These are phyloP conservation scores for Triticum timopheevii DNA, from an alignment of 176 grass and related monocot species.

Conservation along the genomic window DNA sequence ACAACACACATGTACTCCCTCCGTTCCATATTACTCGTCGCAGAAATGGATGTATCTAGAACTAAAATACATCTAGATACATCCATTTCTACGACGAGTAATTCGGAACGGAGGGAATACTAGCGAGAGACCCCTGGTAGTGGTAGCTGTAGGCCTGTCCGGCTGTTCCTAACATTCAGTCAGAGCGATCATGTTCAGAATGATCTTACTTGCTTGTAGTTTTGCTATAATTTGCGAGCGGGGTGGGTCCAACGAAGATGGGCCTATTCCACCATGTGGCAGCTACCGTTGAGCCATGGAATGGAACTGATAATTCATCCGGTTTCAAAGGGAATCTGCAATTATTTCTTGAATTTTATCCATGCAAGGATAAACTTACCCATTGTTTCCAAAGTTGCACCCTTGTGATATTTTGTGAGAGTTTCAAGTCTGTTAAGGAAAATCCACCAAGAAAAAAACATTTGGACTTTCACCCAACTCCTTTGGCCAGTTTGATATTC, in stretches of 20 bases:
- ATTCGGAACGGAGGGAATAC: neutral
- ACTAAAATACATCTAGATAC: too few relatives aligned
- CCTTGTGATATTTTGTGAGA: neutral
- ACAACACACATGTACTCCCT: too few relatives aligned
- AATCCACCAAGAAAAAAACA: neutral
- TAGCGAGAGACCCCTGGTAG: neutral
- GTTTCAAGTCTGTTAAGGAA: neutral
- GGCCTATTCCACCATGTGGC: slow-evolving; percentile 12
- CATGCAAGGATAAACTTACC: neutral
- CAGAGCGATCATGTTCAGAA: slow-evolving; percentile 3
- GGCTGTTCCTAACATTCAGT: neutral
- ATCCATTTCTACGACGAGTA: too few relatives aligned
- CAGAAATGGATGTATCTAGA: too few relatives aligned
- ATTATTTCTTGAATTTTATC: neutral
- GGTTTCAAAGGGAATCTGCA: neutral
- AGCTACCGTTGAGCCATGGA: slow-evolving; percentile 23
- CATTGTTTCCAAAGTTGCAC: neutral
- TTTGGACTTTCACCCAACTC: neutral
- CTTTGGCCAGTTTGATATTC: neutral
- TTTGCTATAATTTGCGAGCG: slow-evolving; percentile 8
- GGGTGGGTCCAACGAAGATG: neutral
- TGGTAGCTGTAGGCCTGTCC: neutral
- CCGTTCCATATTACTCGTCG: too few relatives aligned
- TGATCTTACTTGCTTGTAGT: slow-evolving; percentile 4
- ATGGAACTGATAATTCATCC: neutral